phyloP scores from a whole-genome alignment of 2,329 filamentous ascomycete species.

The Cordyceps farinosa region DNA sequence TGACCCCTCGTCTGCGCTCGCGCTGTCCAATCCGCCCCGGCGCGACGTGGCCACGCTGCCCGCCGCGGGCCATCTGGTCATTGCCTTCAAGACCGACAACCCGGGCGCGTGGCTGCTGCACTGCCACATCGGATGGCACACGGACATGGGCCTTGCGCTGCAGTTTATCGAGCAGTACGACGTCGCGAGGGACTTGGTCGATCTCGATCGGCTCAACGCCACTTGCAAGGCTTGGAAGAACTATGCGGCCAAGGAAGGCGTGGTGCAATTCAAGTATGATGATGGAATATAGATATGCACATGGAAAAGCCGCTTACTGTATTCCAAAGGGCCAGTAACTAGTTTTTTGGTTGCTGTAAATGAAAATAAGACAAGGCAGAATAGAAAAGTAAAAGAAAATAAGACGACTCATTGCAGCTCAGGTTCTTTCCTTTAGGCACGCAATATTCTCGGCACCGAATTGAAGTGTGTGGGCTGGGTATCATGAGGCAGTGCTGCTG shows the following conservation, averaged over 20 bases:
- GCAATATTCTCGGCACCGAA: no score
- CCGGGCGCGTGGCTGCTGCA: conserved; percentile 56
- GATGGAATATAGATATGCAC: background rate
- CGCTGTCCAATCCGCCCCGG: conserved; percentile 43
- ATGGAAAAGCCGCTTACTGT: no score
- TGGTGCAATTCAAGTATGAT: background rate
- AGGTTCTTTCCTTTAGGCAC: no score
- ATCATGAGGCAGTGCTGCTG: no score
- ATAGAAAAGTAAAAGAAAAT: no score
- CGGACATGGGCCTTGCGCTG: conserved; percentile 31
- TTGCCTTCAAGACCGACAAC: conserved; percentile 43
- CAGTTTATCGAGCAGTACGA: background rate
- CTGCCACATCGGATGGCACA: conserved; percentile 60
- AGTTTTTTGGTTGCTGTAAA: no score
- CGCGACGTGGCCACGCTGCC: conserved; percentile 50
- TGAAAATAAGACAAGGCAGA: no score
- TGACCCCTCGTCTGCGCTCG: background rate
- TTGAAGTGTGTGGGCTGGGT: no score
- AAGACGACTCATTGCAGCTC: no score
- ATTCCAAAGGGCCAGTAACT: no score
- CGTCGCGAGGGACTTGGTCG: background rate
- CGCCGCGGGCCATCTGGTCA: conserved; percentile 41
- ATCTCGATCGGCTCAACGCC: background rate
- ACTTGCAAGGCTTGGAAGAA: background rate
- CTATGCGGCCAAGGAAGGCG: background rate